Evolutionary conservation across 2,329 filamentous ascomycete genomes (phyloP).

Genomic region (Stachybotrys elegans): DNA sequence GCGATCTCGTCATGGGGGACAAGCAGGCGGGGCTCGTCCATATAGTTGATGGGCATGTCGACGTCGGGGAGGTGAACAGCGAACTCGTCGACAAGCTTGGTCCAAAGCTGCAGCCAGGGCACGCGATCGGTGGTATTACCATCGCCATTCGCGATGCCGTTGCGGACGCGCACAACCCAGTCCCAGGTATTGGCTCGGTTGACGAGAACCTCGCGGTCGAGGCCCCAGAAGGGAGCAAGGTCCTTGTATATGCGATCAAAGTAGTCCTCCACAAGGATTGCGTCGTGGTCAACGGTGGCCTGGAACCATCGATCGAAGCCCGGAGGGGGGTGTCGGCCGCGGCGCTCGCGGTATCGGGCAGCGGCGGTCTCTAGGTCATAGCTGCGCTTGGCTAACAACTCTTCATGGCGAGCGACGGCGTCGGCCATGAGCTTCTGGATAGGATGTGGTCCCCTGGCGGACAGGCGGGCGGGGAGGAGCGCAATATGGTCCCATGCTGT

Average conservation of each 20-base stretch:
- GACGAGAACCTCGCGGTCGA: constrained; percentile 36
- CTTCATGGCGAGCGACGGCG: constrained; percentile 37
- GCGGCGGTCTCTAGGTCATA: constrained; percentile 46
- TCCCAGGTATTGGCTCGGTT: constrained; percentile 36
- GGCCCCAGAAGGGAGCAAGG: constrained; percentile 55
- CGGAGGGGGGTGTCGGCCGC: constrained; percentile 57
- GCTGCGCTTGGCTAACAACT: constrained; percentile 38
- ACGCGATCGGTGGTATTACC: constrained; percentile 36
- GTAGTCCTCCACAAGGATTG: constrained; percentile 57
- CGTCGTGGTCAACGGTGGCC: constrained; percentile 45
- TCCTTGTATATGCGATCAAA: constrained; percentile 63
- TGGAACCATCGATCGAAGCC: constrained; percentile 58
- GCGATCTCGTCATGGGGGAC: constrained; percentile 54
- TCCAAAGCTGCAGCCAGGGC: constrained; percentile 43
- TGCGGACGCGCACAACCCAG: constrained; percentile 42
- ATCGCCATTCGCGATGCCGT: constrained; percentile 32
- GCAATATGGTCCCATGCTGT: constrained; percentile 22
- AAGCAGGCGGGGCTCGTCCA: constrained; percentile 60
- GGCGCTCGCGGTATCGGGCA: constrained; percentile 47
- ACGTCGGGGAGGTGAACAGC: constrained; percentile 54
- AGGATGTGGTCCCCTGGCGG: constrained; percentile 33
- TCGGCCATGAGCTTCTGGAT: constrained; percentile 44
- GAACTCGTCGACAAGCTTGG: constrained; percentile 44
- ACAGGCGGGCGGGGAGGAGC: constrained; percentile 12
- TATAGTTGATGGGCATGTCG: constrained; percentile 61